These are phyloP conservation scores for Hypseocharis bilobata DNA, from an alignment of 441 rosid species.

Conservation along the genomic window DNA sequence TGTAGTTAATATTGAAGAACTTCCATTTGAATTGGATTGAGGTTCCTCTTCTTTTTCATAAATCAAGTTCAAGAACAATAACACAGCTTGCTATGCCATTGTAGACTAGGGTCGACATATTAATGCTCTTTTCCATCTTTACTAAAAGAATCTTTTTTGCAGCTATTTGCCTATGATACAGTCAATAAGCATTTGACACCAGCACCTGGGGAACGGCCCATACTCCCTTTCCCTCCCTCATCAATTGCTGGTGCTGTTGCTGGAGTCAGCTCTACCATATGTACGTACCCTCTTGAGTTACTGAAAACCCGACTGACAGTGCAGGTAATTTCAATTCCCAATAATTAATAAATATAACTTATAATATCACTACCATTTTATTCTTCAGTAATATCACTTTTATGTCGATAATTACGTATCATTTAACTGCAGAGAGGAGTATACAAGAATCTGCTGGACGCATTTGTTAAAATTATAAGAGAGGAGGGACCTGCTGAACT, in stretches of 20 bases:
- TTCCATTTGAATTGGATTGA: background rate
- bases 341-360: background rate
- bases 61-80: background rate
- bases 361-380: background rate
- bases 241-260: slow-evolving; percentile 93
- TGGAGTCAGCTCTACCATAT: slow-evolving; percentile 88
- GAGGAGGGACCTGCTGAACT: slow-evolving; percentile 82
- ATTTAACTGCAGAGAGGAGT: slow-evolving; percentile 55
- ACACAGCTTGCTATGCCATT: background rate
- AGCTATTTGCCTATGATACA: slow-evolving; percentile 81
- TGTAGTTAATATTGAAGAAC: background rate
- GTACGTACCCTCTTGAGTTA: slow-evolving; percentile 85
- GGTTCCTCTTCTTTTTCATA: background rate
- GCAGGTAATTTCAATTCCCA: slow-evolving; percentile 41
- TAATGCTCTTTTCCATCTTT: background rate
- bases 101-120: background rate
- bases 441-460: slow-evolving; percentile 63
- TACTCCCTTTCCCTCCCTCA: slow-evolving; percentile 70
- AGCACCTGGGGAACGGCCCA: slow-evolving; percentile 57
- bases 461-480: slow-evolving; percentile 59
- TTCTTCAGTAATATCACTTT: background rate
- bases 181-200: slow-evolving; percentile 70
- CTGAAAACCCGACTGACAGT: slow-evolving; percentile 86
- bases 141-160: slow-evolving; percentile 18
- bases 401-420: background rate